Evolutionary conservation across 1,284 basidiomycete genomes (phyloP), one percentile per base, ranked within the genome.

Genomic region (Schizophyllum commune): DNA sequence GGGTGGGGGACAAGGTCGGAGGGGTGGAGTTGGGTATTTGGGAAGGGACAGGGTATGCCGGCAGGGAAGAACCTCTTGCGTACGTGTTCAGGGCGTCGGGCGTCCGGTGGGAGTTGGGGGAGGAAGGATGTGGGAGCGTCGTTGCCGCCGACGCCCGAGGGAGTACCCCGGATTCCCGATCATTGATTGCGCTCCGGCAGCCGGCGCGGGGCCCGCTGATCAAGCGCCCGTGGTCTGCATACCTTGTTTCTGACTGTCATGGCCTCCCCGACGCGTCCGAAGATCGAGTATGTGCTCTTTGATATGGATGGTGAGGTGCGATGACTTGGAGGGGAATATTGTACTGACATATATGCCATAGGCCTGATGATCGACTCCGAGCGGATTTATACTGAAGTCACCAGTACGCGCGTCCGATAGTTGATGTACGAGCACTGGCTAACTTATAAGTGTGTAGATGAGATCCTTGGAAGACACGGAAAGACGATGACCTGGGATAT

Each of bases 401-500:
- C 88, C 57, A 91, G 89, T 90, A 65, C 71, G 79, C 74, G 56
- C 61, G n/a, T 27, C 5, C 27, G 27, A 27, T 27, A 27, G 27
- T 5, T 3, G 27, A 2, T 3, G 2, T 27, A 27, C 27, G 27
- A 2, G 27, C 27, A 27, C 27, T 2, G 27, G 27, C 27, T 27
- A 27, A 27, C 27, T 5, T 27, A 2, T 27, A 27, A 27, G 27
- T 27, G 27, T 17, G 39, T 67, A 88, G 86, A 92, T 73, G 78
- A 83, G 52, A 88, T 91, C 61, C 82, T 92, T 51, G 81, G 76
- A n/a, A 75, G 75, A n/a, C 84, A 88, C 68, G 89, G 88, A 39
- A 85, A 83, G 63, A 74, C 82, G 65, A 89, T 92, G 88, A 88
- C 88, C 7, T 91, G 89, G 89, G 85, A 89, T 60, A 90, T 92